phyloP scores from a whole-genome alignment of 768 basidiomycete genomes.

The Amanita polypyramis region DNA sequence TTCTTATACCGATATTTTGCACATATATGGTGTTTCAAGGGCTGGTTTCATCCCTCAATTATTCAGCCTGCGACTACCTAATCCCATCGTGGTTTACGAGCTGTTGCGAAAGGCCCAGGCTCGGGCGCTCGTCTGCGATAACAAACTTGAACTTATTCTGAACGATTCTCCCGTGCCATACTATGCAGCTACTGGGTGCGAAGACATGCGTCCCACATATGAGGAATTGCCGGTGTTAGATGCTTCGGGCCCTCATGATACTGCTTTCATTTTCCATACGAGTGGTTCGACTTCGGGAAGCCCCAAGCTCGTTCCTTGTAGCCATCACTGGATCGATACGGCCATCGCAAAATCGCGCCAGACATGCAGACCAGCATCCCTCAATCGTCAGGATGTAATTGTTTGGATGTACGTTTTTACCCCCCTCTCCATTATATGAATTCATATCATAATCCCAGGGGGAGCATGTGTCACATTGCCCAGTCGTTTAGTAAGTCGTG shows the following conservation, averaged over 20 bases:
- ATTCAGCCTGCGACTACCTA: constrained; percentile 70
- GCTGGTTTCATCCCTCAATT: constrained; percentile 73
- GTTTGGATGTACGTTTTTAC: constrained; percentile 53
- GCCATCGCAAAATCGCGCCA: constrained; percentile 50
- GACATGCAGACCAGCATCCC: constrained; percentile 36
- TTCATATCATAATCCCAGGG: constrained; percentile 37
- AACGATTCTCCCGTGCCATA: constrained; percentile 37
- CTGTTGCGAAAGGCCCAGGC: constrained; percentile 54
- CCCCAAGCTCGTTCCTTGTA: constrained; percentile 71
- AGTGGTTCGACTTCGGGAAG: constrained; percentile 79
- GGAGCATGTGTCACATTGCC: constrained; percentile 77
- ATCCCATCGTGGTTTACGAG: constrained; percentile 60
- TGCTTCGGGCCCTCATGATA: constrained; percentile 27
- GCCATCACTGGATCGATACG: constrained; percentile 53
- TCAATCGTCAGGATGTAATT: constrained; percentile 53
- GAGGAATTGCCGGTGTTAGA: constrained; percentile 34
- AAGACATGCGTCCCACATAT: constrained; percentile 24
- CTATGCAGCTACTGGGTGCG: constrained; percentile 32
- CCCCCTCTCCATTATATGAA: constrained; percentile 20
- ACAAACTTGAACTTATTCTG: constrained; percentile 38
- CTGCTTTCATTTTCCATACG: constrained; percentile 67
- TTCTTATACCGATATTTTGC: constrained; percentile 59
- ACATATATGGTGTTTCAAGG: constrained; percentile 65
- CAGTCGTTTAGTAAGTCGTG: constrained; percentile 59
- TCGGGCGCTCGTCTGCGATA: constrained; percentile 53